A percentile compares a stretch with the other conserved stretches of the same genome.
Conservation (phyloP, 495 filamentous ascomycete species). For the Aspergillus sclerotioniger region DNA sequence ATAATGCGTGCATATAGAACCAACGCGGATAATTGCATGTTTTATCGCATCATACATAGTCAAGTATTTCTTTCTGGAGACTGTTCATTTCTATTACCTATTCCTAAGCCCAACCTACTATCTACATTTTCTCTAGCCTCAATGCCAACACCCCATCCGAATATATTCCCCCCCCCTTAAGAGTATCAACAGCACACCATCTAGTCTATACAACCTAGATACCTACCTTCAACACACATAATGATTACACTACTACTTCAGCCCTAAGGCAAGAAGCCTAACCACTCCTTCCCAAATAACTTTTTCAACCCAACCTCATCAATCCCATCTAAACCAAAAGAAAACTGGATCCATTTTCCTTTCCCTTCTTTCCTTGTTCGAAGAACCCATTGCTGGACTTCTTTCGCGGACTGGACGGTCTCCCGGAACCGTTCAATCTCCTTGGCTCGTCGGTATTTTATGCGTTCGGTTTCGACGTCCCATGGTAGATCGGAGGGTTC, state of each 20-base stretch:
- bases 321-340: constrained; percentile 28
- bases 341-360: constrained; percentile 42
- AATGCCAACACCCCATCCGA: background rate
- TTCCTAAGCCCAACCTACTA: too few species aligned
- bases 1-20: constrained; percentile 8
- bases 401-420: constrained; percentile 21
- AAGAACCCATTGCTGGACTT: constrained; percentile 29
- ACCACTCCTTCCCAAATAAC: constrained; percentile 21
- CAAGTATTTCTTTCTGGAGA: background rate
- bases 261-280: constrained; percentile 3
- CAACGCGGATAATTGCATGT: background rate
- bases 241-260: too few species aligned
- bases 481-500: constrained; percentile 19
- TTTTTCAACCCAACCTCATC: constrained; percentile 19
- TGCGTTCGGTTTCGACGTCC: constrained; percentile 34
- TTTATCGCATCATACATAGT: background rate
- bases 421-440: constrained; percentile 27
- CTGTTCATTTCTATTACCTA: too few species aligned
- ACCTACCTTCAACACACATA: background rate
- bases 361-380: constrained; percentile 25
- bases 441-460: constrained; percentile 26
- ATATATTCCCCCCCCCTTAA: too few species aligned
- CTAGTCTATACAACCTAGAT: background rate
- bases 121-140: background rate
- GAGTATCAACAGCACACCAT: background rate